A percentile compares a stretch with the other conserved stretches of the same genome.
These are phyloP conservation scores for Scortechinia acanthostroma DNA, from an alignment of 2,329 filamentous ascomycete genomes.

Conservation along the genomic window DNA sequence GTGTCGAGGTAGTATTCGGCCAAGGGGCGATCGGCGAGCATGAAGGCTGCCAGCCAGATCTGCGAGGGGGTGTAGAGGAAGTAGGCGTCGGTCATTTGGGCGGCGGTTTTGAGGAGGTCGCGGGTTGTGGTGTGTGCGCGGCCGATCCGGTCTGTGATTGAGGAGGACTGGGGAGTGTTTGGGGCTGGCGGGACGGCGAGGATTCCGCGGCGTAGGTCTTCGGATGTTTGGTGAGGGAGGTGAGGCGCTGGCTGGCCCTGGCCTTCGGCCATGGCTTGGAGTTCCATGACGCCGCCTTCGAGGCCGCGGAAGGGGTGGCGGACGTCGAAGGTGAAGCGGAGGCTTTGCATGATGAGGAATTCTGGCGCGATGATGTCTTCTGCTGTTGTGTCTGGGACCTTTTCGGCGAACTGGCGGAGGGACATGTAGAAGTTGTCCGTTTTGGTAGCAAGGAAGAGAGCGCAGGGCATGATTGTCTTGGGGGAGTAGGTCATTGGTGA, in stretches of 20 bases:
- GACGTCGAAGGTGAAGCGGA: slow-evolving; percentile 89
- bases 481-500: slow-evolving; percentile 95
- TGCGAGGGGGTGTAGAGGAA: slow-evolving; percentile 93
- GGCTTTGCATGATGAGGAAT: slow-evolving; percentile 83
- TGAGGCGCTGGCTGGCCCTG: slow-evolving; percentile 29
- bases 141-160: not conserved
- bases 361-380: slow-evolving; percentile 86
- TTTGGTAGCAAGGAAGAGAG: slow-evolving; percentile 85
- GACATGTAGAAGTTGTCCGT: slow-evolving; percentile 49
- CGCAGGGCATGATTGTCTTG: slow-evolving; percentile 76
- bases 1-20: slow-evolving; percentile 2
- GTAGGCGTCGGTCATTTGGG: slow-evolving; percentile 87
- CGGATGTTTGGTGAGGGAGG: not conserved
- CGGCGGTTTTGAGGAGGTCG: slow-evolving; percentile 69
- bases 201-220: not conserved
- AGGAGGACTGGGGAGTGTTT: not conserved
- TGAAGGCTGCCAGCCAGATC: slow-evolving; percentile 78
- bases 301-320: slow-evolving; percentile 82
- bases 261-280: slow-evolving; percentile 57
- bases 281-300: slow-evolving; percentile 79
- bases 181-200: not conserved
- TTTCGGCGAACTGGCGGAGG: slow-evolving; percentile 5
- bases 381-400: slow-evolving; percentile 40
- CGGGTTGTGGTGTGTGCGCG: slow-evolving; percentile 67
- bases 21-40: slow-evolving; percentile 53